Evolutionary conservation across 164 flowering plant species (phyloP), one percentile per base, ranked within the genome.

Genomic region (Tetrastigma voinierianum): DNA sequence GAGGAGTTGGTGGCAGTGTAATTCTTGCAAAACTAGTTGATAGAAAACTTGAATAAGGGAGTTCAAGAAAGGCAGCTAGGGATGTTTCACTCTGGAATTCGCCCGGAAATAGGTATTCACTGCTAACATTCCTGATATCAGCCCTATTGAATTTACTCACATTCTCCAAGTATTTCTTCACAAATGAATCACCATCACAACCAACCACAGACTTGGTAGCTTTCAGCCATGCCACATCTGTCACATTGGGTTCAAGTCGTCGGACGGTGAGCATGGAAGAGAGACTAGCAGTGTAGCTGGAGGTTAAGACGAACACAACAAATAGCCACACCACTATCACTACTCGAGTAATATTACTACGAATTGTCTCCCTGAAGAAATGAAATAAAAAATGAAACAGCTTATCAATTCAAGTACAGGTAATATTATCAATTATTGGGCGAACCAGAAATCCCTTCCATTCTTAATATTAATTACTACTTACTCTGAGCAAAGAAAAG

Each of bases 401-500:
- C n/a, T n/a, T n/a, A n/a, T n/a, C n/a, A n/a, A n/a, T n/a, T n/a
- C n/a, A n/a, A n/a, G n/a, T n/a, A n/a, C n/a, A n/a, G n/a, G n/a
- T n/a, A n/a, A n/a, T n/a, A n/a, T n/a, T n/a, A n/a, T n/a, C n/a
- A n/a, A n/a, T n/a, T n/a, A n/a, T n/a, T n/a, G n/a, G n/a, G n/a
- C n/a, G n/a, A n/a, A n/a, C n/a, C n/a, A n/a, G n/a, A n/a, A n/a
- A n/a, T n/a, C n/a, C n/a, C n/a, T n/a, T n/a, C n/a, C n/a, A n/a
- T n/a, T n/a, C n/a, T n/a, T n/a, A n/a, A n/a, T n/a, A n/a, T n/a
- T n/a, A n/a, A n/a, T n/a, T n/a, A n/a, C n/a, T 47, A 71, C 90
- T 86, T 78, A 86, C 90, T 83, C 44, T 88, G 90, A 40, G 89
- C 78, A 53, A 79, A 84, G 78, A 84, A 84, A 45, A 84, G 73